Evolutionary conservation across 345 rosid species (phyloP).

Genomic region (Syzygium oleosum): DNA sequence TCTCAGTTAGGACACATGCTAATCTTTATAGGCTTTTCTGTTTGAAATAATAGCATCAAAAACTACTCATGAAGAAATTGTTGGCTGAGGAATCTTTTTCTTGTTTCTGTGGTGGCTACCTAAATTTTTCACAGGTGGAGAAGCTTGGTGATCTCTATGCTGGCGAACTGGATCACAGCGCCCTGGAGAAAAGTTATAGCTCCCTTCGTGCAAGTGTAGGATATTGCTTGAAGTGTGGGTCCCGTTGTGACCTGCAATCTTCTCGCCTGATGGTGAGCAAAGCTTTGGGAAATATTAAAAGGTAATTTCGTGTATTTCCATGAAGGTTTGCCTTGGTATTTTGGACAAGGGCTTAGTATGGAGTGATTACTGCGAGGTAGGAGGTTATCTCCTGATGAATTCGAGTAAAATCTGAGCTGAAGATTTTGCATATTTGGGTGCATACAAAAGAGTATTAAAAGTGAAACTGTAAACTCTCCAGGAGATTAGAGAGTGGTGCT

Average conservation of each 20-base stretch:
- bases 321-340: not conserved
- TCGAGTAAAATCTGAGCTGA: not conserved
- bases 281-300: slow-evolving; percentile 44
- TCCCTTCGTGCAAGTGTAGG: slow-evolving; percentile 27
- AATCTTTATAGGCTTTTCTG: not conserved
- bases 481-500: not conserved
- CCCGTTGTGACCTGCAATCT: slow-evolving; percentile 30
- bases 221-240: slow-evolving; percentile 59
- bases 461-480: not conserved
- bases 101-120: not conserved
- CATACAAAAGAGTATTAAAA: not conserved
- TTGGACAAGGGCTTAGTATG: not conserved
- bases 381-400: not conserved
- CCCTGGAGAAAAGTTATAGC: slow-evolving; percentile 9
- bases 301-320: slow-evolving; percentile 17
- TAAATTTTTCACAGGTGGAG: slow-evolving; percentile 17
- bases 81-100: not conserved
- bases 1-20: not conserved
- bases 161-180: slow-evolving; percentile 13
- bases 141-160: slow-evolving; percentile 3
- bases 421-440: not conserved
- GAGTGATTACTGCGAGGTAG: not conserved
- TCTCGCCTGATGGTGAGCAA: slow-evolving; percentile 25
- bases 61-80: not conserved
- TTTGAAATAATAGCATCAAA: not conserved